phyloP scores from a whole-genome alignment of 2,329 filamentous ascomycete species.

The Helminthosporium solani region DNA sequence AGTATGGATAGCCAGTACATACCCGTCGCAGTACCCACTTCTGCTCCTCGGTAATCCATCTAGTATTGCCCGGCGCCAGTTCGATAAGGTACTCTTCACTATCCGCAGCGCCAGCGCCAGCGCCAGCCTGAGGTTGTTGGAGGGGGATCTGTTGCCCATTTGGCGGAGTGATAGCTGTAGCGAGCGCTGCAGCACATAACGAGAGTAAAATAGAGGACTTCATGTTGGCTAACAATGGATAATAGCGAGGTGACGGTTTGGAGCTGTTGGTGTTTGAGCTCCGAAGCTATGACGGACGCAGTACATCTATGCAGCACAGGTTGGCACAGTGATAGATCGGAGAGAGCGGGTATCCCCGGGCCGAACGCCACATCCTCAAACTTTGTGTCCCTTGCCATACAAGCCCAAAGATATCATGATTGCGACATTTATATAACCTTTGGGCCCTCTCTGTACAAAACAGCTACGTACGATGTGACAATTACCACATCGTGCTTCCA shows the following conservation, averaged over 20 bases:
- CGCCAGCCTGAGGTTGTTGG: conserved; percentile 28
- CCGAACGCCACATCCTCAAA: too few relatives aligned
- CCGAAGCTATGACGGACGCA: neutral
- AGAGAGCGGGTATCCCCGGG: too few relatives aligned
- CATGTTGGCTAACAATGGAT: conserved; percentile 23
- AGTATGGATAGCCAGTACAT: conserved; percentile 35
- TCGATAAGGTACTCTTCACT: conserved; percentile 65
- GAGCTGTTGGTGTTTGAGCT: conserved; percentile 7
- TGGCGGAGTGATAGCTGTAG: conserved; percentile 27
- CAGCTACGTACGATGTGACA: too few relatives aligned
- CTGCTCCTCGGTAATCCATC: conserved; percentile 89
- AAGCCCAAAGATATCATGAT: too few relatives aligned
- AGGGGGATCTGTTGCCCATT: conserved; percentile 31
- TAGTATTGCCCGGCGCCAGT: conserved; percentile 75
- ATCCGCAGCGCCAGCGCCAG: conserved; percentile 29
- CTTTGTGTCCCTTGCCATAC: too few relatives aligned
- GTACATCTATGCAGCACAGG: too few relatives aligned
- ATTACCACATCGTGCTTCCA: too few relatives aligned
- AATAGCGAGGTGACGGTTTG: conserved; percentile 5
- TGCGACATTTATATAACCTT: too few relatives aligned
- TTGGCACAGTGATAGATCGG: conserved; percentile 30
- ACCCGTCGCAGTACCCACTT: conserved; percentile 90
- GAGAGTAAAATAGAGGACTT: conserved; percentile 37
- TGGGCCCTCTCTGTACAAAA: too few relatives aligned
- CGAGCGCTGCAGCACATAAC: conserved; percentile 33